These are phyloP conservation scores for Exserohilum rostratum DNA, from an alignment of 2,329 filamentous ascomycete species.

Conservation along the genomic window DNA sequence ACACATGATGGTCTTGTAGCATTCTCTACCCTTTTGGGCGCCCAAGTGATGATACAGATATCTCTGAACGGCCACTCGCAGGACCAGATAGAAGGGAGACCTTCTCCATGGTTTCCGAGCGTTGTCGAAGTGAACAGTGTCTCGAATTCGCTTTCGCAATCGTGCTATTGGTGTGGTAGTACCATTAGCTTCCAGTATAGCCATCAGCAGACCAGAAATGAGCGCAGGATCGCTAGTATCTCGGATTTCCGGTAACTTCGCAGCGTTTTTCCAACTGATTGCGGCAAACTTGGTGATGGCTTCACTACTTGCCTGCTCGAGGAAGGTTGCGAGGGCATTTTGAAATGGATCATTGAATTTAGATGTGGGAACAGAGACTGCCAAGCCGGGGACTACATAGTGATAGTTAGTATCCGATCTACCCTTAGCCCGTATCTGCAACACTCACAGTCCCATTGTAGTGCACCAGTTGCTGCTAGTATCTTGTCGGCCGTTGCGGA, in stretches of 20 bases:
- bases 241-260: constrained; percentile 59
- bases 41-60: constrained; percentile 54
- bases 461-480: constrained; percentile 57
- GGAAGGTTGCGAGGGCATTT: constrained; percentile 56
- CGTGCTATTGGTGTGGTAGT: constrained; percentile 39
- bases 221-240: constrained; percentile 64
- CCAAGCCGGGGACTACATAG: constrained; percentile 57
- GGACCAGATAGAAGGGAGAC: constrained; percentile 65
- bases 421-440: not conserved
- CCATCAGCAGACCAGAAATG: constrained; percentile 65
- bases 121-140: constrained; percentile 63
- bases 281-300: constrained; percentile 61
- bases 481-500: constrained; percentile 61
- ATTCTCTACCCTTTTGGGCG: constrained; percentile 51
- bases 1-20: constrained; percentile 66
- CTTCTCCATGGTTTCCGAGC: constrained; percentile 65
- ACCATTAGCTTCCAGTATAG: constrained; percentile 64
- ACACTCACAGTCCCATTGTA: constrained; percentile 59
- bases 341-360: constrained; percentile 55
- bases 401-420: not conserved
- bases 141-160: constrained; percentile 65
- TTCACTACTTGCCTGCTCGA: constrained; percentile 63
- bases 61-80: constrained; percentile 64
- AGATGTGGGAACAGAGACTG: constrained; percentile 54
- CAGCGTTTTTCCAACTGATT: constrained; percentile 58